These are phyloP conservation scores for Termitomyces sp. DNA, from an alignment of 768 basidiomycete species.

Conservation along the genomic window DNA sequence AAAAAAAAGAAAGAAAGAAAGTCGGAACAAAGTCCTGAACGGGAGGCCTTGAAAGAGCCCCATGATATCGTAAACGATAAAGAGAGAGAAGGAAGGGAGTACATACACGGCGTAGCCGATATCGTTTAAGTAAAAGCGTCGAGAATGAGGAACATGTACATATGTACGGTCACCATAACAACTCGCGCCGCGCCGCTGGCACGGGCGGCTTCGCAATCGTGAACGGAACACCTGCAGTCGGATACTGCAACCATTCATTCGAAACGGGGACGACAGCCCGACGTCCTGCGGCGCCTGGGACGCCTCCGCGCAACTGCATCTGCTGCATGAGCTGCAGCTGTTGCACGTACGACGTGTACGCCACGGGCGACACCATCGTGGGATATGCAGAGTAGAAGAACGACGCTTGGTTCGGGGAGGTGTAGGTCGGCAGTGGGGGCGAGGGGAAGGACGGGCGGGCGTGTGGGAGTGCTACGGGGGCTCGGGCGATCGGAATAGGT, in stretches of 20 bases:
- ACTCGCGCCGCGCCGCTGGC: conserved; percentile 8
- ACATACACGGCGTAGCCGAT: conserved; percentile 12
- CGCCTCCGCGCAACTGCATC: conserved; percentile 13
- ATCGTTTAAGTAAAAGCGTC: not conserved
- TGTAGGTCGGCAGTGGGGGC: not conserved
- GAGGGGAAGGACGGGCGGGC: conserved; percentile 9
- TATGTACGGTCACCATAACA: conserved; percentile 13
- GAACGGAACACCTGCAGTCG: conserved; percentile 2
- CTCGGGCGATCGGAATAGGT: conserved; percentile 4
- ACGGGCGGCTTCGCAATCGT: conserved; percentile 5
- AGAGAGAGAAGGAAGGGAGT: not conserved
- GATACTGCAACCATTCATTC: conserved; percentile 14
- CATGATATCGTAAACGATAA: conserved; percentile 1
- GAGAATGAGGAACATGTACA: not conserved
- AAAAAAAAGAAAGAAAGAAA: not conserved
- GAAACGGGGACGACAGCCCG: not conserved
- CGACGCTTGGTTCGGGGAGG: conserved; percentile 9
- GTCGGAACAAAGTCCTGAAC: not conserved
- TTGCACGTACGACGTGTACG: conserved; percentile 20
- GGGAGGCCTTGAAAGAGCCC: not conserved
- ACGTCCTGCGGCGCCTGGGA: not conserved
- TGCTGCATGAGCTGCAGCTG: conserved; percentile 19
- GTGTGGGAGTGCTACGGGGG: conserved; percentile 2
- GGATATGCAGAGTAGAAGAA: conserved; percentile 17
- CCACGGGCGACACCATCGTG: conserved; percentile 12